phyloP scores from a whole-genome alignment of 371 early-diverging fungal species.

The Mortierella polycephala region DNA sequence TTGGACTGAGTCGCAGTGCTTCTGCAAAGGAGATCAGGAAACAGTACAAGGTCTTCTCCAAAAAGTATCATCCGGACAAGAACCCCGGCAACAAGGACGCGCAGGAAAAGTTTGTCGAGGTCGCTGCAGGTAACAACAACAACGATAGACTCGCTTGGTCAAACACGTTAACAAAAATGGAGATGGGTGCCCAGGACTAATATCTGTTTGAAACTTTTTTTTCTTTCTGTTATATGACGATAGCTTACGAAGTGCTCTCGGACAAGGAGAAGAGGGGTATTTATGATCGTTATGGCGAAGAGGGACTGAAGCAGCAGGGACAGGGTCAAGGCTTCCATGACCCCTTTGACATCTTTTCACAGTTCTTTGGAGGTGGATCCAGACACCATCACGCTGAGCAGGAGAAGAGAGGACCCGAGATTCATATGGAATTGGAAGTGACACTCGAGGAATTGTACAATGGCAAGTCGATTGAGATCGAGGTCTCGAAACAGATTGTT shows the following conservation, averaged over 20 bases:
- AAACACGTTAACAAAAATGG: not conserved
- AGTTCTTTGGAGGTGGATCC: conserved; percentile 85
- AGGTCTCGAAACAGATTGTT: conserved; percentile 91
- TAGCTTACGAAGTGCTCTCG: conserved; percentile 92
- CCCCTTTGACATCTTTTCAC: conserved; percentile 94
- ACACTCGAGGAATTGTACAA: conserved; percentile 90
- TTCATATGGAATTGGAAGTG: conserved; percentile 81
- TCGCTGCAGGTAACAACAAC: conserved; percentile 79
- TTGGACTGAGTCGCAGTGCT: conserved; percentile 87
- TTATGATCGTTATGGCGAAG: conserved; percentile 96
- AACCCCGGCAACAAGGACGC: conserved; percentile 85
- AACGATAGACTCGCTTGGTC: not conserved
- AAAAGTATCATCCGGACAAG: conserved; percentile 94
- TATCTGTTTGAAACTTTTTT: not conserved
- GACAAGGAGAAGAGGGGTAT: conserved; percentile 91
- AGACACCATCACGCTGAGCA: conserved; percentile 49
- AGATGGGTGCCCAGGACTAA: not conserved
- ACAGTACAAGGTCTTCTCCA: conserved; percentile 90
- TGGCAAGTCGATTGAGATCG: conserved; percentile 86
- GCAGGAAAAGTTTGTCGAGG: conserved; percentile 91
- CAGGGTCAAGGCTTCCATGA: conserved; percentile 82
- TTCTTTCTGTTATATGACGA: conserved; percentile 1
- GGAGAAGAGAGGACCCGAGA: conserved; percentile 84
- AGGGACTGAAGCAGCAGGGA: conserved; percentile 82
- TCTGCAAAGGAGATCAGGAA: conserved; percentile 88